Evolutionary conservation across 768 basidiomycete species (phyloP).

Genomic region (Suillus discolor): DNA sequence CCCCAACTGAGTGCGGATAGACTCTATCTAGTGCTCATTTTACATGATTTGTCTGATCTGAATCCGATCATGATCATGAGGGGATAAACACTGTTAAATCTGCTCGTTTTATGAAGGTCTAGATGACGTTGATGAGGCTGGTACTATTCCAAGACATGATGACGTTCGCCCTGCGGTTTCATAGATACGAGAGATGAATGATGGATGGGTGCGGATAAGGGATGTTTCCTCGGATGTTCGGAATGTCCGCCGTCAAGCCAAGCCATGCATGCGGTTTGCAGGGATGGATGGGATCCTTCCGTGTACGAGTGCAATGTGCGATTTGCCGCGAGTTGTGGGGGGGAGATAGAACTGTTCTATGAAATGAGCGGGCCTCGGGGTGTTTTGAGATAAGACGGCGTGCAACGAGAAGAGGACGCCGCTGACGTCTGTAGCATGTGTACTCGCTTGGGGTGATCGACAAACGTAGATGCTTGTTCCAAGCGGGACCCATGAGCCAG

Average conservation of each 20-base stretch:
- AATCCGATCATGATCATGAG: slow-evolving; percentile 8
- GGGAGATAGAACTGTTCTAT: not conserved
- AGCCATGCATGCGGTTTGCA: not conserved
- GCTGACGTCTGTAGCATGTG: not conserved
- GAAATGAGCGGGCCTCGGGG: too few relatives aligned
- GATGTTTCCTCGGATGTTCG: slow-evolving; percentile 8
- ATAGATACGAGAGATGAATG: slow-evolving; percentile 8
- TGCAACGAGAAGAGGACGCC: not conserved
- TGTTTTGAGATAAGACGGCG: slow-evolving; percentile 1
- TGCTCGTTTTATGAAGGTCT: not conserved
- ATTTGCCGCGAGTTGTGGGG: not conserved
- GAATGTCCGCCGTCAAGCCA: not conserved
- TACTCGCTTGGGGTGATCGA: not conserved
- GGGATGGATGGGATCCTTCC: slow-evolving; percentile 1
- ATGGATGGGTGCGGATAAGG: slow-evolving; percentile 1
- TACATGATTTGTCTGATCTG: not conserved
- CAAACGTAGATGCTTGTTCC: not conserved
- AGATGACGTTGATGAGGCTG: not conserved
- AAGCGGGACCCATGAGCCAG: not conserved
- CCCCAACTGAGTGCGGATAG: not conserved
- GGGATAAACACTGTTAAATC: not conserved
- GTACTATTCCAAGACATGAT: not conserved
- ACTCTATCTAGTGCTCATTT: not conserved
- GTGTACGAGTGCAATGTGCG: slow-evolving; percentile 2
- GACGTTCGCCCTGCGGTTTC: not conserved